A percentile compares a stretch with the other conserved stretches of the same genome.
phyloP scores from a whole-genome alignment of 768 basidiomycete genomes.

The Phaeolepiota aurea region DNA sequence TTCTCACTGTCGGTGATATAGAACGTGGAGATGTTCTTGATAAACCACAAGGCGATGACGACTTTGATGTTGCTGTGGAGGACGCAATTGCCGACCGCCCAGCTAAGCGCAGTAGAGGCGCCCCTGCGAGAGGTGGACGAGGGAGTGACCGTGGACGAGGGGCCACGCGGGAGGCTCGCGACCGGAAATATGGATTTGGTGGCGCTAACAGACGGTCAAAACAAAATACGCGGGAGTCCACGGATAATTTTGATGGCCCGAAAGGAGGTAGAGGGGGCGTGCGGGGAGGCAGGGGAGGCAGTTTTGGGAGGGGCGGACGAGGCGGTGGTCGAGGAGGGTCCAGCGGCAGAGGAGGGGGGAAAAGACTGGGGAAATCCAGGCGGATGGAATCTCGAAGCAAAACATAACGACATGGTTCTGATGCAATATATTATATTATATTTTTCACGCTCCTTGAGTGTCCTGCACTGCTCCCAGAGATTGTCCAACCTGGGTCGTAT shows the following conservation, averaged over 20 bases:
- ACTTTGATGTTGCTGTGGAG: slow-evolving; percentile 87
- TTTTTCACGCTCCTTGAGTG: too few relatives aligned
- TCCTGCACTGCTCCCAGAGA: too few relatives aligned
- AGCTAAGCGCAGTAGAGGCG: slow-evolving; percentile 38
- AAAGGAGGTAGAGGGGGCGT: slow-evolving; percentile 22
- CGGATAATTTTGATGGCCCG: slow-evolving; percentile 58
- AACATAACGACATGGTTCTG: too few relatives aligned
- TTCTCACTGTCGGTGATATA: slow-evolving; percentile 19
- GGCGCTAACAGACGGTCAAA: slow-evolving; percentile 64
- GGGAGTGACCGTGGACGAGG: slow-evolving; percentile 23
- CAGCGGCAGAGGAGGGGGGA: slow-evolving; percentile 14
- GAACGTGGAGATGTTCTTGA: slow-evolving; percentile 83
- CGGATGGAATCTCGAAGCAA: slow-evolving; percentile 34
- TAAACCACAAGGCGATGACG: slow-evolving; percentile 48
- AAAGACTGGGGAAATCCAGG: slow-evolving; percentile 54
- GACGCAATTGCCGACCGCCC: slow-evolving; percentile 77
- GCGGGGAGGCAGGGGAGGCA: slow-evolving; percentile 16
- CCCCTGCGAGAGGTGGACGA: slow-evolving; percentile 1
- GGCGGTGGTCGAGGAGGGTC: slow-evolving; percentile 20
- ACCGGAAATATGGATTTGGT: slow-evolving; percentile 80
- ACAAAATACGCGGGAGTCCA: slow-evolving; percentile 75
- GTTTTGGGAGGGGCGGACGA: slow-evolving; percentile 23
- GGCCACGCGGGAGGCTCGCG: slow-evolving; percentile 53
- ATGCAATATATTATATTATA: too few relatives aligned
- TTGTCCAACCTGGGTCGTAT: too few relatives aligned